phyloP scores from a whole-genome alignment of 176 grass and related monocot genomes.

The Oryza longistaminata region DNA sequence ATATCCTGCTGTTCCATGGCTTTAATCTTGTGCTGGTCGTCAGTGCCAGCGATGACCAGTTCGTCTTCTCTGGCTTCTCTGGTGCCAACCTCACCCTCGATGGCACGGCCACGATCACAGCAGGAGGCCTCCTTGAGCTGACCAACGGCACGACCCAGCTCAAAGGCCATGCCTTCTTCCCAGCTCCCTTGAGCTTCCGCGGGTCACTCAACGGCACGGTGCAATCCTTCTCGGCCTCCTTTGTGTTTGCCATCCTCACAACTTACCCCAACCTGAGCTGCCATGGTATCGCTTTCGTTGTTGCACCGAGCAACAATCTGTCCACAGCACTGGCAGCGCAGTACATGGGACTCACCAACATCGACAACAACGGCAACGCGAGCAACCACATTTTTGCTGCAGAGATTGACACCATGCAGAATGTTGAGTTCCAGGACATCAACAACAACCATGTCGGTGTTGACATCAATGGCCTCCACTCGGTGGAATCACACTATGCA shows the following conservation, averaged over 20 bases:
- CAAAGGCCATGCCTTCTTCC: constrained; percentile 23
- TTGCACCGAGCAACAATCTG: background rate
- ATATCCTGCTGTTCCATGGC: background rate
- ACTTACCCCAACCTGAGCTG: background rate
- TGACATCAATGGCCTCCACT: constrained; percentile 29
- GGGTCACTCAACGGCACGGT: background rate
- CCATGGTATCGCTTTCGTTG: constrained; percentile 19
- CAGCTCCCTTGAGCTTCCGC: background rate
- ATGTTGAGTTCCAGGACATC: constrained; percentile 19
- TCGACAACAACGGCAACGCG: background rate
- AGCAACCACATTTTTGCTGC: constrained; percentile 6
- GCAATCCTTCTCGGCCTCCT: constrained; percentile 30
- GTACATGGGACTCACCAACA: constrained; percentile 24
- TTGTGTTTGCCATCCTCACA: background rate
- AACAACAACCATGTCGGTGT: constrained; percentile 32
- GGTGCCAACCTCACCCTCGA: constrained; percentile 23
- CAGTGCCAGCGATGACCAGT: background rate
- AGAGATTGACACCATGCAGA: constrained; percentile 35
- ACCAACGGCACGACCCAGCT: background rate
- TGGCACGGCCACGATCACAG: background rate
- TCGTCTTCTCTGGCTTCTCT: constrained; percentile 37
- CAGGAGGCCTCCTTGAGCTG: constrained; percentile 19
- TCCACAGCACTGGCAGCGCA: background rate
- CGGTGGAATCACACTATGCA: background rate
- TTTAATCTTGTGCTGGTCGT: background rate